Conservation (phyloP, 495 filamentous ascomycete genomes). For the Acidomyces sp. region DNA sequence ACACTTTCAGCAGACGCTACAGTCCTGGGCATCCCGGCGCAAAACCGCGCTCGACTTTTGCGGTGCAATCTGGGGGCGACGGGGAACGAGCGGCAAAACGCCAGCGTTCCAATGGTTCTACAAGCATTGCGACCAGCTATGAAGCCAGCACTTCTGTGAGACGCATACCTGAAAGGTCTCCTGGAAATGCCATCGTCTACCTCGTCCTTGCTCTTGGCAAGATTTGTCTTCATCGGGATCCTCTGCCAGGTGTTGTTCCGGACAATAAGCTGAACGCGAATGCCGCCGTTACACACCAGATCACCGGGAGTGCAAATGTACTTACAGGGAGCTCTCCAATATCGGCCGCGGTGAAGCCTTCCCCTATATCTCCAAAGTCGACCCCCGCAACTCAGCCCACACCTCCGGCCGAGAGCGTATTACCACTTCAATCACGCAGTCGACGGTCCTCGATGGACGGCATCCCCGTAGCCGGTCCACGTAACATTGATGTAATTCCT, state of each 20-base stretch:
- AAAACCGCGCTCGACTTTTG: not conserved
- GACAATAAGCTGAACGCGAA: slow-evolving; percentile 23
- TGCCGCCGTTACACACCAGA: not conserved
- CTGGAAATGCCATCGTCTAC: slow-evolving; percentile 64
- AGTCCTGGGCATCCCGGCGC: slow-evolving; percentile 13
- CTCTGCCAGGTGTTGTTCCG: slow-evolving; percentile 48
- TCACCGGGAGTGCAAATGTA: slow-evolving; percentile 9
- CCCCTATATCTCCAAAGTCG: slow-evolving; percentile 22
- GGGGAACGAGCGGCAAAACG: slow-evolving; percentile 36
- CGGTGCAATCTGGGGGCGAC: slow-evolving; percentile 4
- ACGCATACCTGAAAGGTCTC: slow-evolving; percentile 37
- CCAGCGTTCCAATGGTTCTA: slow-evolving; percentile 34
- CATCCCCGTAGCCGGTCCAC: slow-evolving; percentile 11
- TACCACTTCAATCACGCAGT: slow-evolving; percentile 3
- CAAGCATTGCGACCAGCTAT: not conserved
- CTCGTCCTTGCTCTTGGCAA: slow-evolving; percentile 76
- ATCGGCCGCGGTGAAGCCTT: slow-evolving; percentile 14
- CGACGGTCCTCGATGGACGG: slow-evolving; percentile 12
- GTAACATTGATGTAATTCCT: slow-evolving; percentile 79
- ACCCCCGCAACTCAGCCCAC: slow-evolving; percentile 17
- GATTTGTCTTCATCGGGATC: slow-evolving; percentile 54
- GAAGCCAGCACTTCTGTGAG: not conserved
- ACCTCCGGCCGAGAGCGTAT: slow-evolving; percentile 4
- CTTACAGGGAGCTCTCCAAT: slow-evolving; percentile 19
- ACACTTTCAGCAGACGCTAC: slow-evolving; percentile 35